These are phyloP conservation scores for Erysimum pusillum DNA, from an alignment of 441 rosid species.

Conservation along the genomic window DNA sequence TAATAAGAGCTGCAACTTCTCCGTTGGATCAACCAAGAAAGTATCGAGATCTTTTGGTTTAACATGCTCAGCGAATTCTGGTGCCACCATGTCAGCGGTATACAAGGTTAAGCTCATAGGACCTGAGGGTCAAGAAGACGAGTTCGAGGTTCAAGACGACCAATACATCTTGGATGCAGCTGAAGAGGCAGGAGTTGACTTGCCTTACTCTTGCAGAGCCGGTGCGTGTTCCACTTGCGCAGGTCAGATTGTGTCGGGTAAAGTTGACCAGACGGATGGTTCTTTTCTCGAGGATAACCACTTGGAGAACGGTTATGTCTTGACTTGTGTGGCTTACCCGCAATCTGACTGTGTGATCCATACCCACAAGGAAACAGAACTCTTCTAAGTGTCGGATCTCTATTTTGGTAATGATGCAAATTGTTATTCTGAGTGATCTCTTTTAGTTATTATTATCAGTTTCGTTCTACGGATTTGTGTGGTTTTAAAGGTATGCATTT, in stretches of 20 bases:
- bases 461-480: conserved; percentile 3
- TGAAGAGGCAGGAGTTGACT: conserved; percentile 77
- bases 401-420: conserved; percentile 23
- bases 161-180: conserved; percentile 79
- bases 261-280: conserved; percentile 82
- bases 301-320: conserved; percentile 64
- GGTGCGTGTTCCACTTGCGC: conserved; percentile 94
- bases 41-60: conserved; percentile 68
- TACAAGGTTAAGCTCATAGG: conserved; percentile 87
- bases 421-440: conserved; percentile 20
- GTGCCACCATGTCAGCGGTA: conserved; percentile 58
- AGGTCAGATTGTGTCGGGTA: conserved; percentile 63
- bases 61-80: conserved; percentile 62
- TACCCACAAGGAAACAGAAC: conserved; percentile 84
- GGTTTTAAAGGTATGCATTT: conserved; percentile 36
- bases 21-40: conserved; percentile 60
- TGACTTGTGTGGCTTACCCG: conserved; percentile 81
- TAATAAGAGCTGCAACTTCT: conserved; percentile 44
- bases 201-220: conserved; percentile 91
- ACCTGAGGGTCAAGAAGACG: conserved; percentile 66
- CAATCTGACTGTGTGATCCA: conserved; percentile 77
- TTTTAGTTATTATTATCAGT: conserved; percentile 10
- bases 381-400: conserved; percentile 49
- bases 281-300: conserved; percentile 75
- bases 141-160: conserved; percentile 71